Base-by-base conservation (phyloP, 768 basidiomycete genomes). In the Rhizopogon roseolus region DNA sequence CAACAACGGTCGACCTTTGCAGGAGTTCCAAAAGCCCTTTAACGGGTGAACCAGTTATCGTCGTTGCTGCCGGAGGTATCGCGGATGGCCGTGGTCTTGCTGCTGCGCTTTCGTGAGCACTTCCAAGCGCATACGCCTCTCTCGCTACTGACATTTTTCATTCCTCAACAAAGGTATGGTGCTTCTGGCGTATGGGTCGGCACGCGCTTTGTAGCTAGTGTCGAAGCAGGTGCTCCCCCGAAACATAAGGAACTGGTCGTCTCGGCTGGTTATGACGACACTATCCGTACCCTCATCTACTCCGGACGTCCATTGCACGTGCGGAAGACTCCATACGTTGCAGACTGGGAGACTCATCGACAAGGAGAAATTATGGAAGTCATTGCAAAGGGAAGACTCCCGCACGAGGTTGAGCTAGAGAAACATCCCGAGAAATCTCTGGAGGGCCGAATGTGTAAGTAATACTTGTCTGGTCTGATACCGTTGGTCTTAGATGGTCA, bases 101-200 rank as follows among this genome's bases (percentile, higher is more conserved):
- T 13, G 87, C 84, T 16, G 71, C 88, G 28, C 79, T 90, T 53
- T 77, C 85, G 81, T 88, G 70, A 55, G 73, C 60, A 22, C 43
- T 14, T 39, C 22, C 22, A 7, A 6, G 22, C 2, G 5, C 22
- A 6, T 41, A 37, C 13, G 11, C 16, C 19, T 43, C 37, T 6
- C 10, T 14, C 25, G 3, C 8, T 19, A 17, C 39, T 53, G 19
- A 54, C 48, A 28, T 13, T n/a, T 13, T 50, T 28, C 22, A 22
- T 22, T 22, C 22, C 14, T 10, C 13, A 25, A 50, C 17, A 44
- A 57, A 88, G 86, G 50, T 90, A 87, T 58, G 92, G 92, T 44
- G 92, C 91, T 5, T 76, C 85, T 3, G 92, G 86, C 41, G 87
- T 93, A 3, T 94, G 92, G 92, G 89, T 91, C 37, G 88, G 88